Conservation (phyloP, 176 grass and related monocot species). For the Areca catechu region DNA sequence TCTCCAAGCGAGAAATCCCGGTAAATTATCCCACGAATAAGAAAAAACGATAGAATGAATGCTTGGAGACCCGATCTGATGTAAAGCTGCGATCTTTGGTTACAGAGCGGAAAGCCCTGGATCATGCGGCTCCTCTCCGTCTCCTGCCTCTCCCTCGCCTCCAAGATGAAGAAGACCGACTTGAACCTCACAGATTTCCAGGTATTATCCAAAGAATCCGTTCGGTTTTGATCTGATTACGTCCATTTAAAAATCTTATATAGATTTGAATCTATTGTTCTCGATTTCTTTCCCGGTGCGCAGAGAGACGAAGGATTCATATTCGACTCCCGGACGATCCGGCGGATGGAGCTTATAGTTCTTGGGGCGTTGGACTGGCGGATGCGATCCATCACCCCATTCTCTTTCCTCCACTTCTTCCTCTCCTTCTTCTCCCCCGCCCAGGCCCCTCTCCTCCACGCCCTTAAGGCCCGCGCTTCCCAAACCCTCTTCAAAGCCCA, state of each 20-base stretch:
- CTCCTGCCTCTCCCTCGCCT: constrained; percentile 82
- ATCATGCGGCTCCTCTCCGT: constrained; percentile 65
- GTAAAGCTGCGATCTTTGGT: constrained; percentile 26
- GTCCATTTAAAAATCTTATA: too few species aligned
- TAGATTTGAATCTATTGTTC: too few species aligned
- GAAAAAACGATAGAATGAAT: too few species aligned
- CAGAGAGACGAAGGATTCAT: constrained; percentile 59
- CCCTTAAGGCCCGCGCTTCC: constrained; percentile 61
- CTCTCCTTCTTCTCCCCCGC: constrained; percentile 49
- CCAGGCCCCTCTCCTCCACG: constrained; percentile 27
- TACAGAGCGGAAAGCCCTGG: constrained; percentile 58
- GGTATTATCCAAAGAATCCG: constrained; percentile 18
- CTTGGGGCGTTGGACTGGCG: constrained; percentile 68
- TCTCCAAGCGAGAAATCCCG: constrained; percentile 64
- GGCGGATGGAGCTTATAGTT: constrained; percentile 70
- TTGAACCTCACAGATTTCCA: constrained; percentile 52
- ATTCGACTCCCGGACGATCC: constrained; percentile 57
- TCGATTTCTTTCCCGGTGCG: too few species aligned
- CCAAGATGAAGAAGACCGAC: constrained; percentile 78
- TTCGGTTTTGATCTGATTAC: too few species aligned
- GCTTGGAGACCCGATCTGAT: too few species aligned
- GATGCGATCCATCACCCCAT: constrained; percentile 76
- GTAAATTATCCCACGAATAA: constrained; percentile 14
- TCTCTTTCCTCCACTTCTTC: constrained; percentile 89
- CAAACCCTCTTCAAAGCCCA: constrained; percentile 52